Conservation (phyloP, 805 yeast genomes). For the Teunomyces lycoperdinae region DNA sequence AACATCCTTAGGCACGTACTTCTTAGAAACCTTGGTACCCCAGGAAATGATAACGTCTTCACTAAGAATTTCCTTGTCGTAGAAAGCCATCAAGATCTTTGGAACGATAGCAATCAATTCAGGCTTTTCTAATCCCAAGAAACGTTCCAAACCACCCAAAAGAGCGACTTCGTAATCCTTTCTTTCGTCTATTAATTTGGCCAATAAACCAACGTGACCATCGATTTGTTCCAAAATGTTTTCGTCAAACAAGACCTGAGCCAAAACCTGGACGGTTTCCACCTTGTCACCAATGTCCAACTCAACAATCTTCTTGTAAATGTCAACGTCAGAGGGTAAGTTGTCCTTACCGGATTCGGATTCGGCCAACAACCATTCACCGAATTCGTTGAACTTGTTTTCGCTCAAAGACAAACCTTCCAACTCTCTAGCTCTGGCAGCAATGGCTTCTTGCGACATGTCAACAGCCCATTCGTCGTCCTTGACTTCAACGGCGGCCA, state of each 20-base stretch:
- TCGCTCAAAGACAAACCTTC: slow-evolving; percentile 58
- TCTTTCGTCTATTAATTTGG: slow-evolving; percentile 62
- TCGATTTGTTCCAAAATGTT: slow-evolving; percentile 69
- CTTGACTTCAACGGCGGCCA: slow-evolving; percentile 59
- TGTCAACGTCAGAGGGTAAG: slow-evolving; percentile 82
- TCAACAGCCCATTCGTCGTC: slow-evolving; percentile 98
- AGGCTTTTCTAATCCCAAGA: slow-evolving; percentile 78
- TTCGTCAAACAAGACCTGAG: slow-evolving; percentile 83
- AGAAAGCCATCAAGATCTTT: slow-evolving; percentile 74
- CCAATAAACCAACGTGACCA: slow-evolving; percentile 78
- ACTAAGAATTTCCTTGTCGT: slow-evolving; percentile 77
- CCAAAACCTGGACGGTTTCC: slow-evolving; percentile 84
- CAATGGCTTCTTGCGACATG: slow-evolving; percentile 93
- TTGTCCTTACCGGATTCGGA: slow-evolving; percentile 54
- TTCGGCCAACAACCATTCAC: slow-evolving; percentile 75
- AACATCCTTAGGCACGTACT: slow-evolving; percentile 86
- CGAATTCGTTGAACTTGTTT: slow-evolving; percentile 68
- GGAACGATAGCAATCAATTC: slow-evolving; percentile 68
- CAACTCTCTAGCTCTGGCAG: slow-evolving; percentile 83
- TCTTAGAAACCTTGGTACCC: slow-evolving; percentile 91
- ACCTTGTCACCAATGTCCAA: slow-evolving; percentile 68
- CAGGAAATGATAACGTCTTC: slow-evolving; percentile 80
- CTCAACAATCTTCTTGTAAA: slow-evolving; percentile 84
- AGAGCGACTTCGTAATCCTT: slow-evolving; percentile 80
- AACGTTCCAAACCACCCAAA: slow-evolving; percentile 94